A percentile compares a stretch with the other conserved stretches of the same genome.
Conservation (phyloP, 2,329 filamentous ascomycete genomes). For the Diaporthe caulivora region DNA sequence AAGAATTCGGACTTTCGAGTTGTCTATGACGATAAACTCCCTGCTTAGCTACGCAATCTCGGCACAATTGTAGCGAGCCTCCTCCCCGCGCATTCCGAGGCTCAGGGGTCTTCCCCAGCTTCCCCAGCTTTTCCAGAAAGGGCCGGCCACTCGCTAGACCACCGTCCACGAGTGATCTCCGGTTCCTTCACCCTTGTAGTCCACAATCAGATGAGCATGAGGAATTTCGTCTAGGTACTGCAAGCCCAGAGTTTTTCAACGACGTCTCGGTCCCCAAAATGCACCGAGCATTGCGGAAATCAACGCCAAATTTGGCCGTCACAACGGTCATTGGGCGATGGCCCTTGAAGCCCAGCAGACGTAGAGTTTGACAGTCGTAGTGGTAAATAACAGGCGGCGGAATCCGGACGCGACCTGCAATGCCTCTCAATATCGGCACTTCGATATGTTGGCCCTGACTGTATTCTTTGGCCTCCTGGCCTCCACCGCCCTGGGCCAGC, state of each 20-base stretch:
- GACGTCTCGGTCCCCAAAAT: slow-evolving; percentile 36
- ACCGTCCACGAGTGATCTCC: not conserved
- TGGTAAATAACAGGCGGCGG: not conserved
- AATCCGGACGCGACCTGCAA: not conserved
- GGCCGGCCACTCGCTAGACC: not conserved
- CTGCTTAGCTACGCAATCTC: not conserved
- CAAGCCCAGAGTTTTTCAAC: slow-evolving; percentile 23
- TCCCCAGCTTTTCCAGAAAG: not conserved
- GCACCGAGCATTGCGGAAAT: slow-evolving; percentile 31
- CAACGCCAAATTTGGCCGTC: slow-evolving; percentile 4
- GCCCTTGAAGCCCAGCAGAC: not conserved
- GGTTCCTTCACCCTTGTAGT: not conserved
- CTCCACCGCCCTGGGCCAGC: slow-evolving; percentile 38
- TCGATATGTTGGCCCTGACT: slow-evolving; percentile 24
- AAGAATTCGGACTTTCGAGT: no score
- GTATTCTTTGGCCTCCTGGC: slow-evolving; percentile 47
- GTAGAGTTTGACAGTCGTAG: not conserved
- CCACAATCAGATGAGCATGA: not conserved
- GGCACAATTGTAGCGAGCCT: slow-evolving; percentile 26
- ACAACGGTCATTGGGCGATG: slow-evolving; percentile 21
- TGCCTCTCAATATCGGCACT: not conserved
- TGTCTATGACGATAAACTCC: not conserved
- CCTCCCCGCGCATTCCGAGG: slow-evolving; percentile 6
- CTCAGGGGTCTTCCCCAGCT: slow-evolving; percentile 23
- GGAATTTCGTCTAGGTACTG: not conserved